Percentiles rank a stretch among this genome's conserved stretches.
Evolutionary conservation across 208 protist genomes (phyloP).

Genomic region (Crithidia acanthocephali): DNA sequence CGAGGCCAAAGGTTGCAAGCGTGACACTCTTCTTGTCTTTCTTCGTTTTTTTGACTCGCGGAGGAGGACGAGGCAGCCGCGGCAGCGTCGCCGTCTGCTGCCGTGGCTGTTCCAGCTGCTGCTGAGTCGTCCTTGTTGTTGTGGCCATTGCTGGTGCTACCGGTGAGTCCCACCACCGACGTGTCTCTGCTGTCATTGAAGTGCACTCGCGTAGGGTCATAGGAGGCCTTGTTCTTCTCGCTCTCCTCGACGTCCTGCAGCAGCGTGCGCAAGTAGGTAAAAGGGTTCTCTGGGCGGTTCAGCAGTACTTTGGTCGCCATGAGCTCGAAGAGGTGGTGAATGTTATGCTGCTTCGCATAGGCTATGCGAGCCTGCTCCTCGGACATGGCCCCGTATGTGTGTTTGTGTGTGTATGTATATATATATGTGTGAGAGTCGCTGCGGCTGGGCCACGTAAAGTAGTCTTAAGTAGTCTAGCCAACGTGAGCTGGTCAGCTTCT

Average conservation of each 20-base stretch:
- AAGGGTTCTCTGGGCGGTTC: constrained; percentile 87
- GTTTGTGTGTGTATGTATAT: constrained; percentile 12
- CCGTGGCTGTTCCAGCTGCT: neutral
- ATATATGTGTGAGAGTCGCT: no score
- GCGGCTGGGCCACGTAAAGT: no score
- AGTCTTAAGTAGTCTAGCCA: no score
- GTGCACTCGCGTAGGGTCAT: constrained; percentile 83
- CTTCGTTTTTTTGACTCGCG: neutral
- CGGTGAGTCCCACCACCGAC: neutral
- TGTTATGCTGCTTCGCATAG: constrained; percentile 90
- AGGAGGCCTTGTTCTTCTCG: constrained; percentile 75
- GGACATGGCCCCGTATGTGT: constrained; percentile 27
- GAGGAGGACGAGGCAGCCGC: neutral
- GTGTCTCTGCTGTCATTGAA: constrained; percentile 30
- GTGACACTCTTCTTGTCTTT: constrained; percentile 62
- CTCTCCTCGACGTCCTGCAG: constrained; percentile 74
- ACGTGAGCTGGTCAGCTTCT: no score
- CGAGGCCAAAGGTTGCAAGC: constrained; percentile 87
- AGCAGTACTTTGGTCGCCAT: constrained; percentile 88
- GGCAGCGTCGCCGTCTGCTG: constrained; percentile 1
- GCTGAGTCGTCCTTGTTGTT: neutral
- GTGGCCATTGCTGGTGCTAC: constrained; percentile 4
- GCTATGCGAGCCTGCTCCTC: constrained; percentile 77
- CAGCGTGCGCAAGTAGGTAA: constrained; percentile 81
- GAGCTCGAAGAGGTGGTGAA: constrained; percentile 93